Base-by-base conservation (phyloP, 2,329 filamentous ascomycete species). In the Fusarium tanahbumbuense region DNA sequence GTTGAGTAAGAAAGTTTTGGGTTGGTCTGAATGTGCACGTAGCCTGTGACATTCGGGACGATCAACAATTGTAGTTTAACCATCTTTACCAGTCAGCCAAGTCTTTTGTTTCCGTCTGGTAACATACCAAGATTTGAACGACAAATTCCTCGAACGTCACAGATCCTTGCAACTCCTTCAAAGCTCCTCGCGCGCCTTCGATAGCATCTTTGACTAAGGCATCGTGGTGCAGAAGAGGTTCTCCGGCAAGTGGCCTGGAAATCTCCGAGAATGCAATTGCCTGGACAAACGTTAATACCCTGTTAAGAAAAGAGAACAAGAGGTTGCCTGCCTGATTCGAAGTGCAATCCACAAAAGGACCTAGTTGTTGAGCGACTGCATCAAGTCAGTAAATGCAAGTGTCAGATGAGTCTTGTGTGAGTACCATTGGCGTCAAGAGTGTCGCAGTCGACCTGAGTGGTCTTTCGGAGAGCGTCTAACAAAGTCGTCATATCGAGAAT, bases 1-100 rank as follows among this genome's bases (percentile, higher is more conserved):
- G 80, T 82, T 2, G 83, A 83, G 67, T 87, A 88, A 0, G 86
- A 83, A 53, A 85, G 82, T 56, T 84, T 83, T 0, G 88, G 86
- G 60, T 90, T 89, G 7, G 85, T 87, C 74, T 89, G 87, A n/a
- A 90, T 79, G 71, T 89, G 88, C 0, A 88, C 81, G 52, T 80
- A 83, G 7, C 86, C 86, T 2, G 77, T 83, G 48, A 89, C 76
- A 49, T 86, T 77, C 0, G 83, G 81, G 0, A 82, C 78, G 40
- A 89, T 85, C n/a, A 75, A 78, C 3, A 88, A 76, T 25, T 86
- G 84, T 22, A 90, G 76, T 69, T 82, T 84, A 15, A 88, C 82
- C 82, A 87, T 88, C 86, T 88, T 28, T 15, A 20, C n/a, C 1
- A 34, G 63, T 67, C 12, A 69, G 58, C 25, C 44, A 30, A 7